A percentile compares a stretch with the other conserved stretches of the same genome.
phyloP scores from a whole-genome alignment of 768 basidiomycete species.

The Ramaria rubella region DNA sequence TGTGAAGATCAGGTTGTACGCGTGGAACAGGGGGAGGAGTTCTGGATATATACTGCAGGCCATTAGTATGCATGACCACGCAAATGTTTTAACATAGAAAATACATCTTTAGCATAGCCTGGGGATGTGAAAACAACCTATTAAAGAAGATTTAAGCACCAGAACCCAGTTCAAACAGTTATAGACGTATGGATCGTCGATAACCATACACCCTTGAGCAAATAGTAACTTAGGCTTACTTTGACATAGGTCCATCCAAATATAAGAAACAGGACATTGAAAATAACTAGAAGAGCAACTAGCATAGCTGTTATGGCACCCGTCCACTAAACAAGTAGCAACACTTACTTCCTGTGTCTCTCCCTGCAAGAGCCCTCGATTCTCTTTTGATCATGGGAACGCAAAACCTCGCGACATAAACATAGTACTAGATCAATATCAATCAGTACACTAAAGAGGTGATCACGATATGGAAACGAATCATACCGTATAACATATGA shows the following conservation, averaged over 20 bases:
- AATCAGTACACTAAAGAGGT: background rate
- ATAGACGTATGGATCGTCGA: background rate
- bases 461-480: background rate
- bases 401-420: constrained; percentile 69
- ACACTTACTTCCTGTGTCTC: constrained; percentile 61
- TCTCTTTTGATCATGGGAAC: constrained; percentile 57
- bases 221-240: constrained; percentile 36
- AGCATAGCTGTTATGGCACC: background rate
- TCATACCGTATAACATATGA: constrained; percentile 51
- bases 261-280: constrained; percentile 58
- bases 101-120: constrained; percentile 61
- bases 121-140: constrained; percentile 64
- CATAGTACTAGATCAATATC: constrained; percentile 47
- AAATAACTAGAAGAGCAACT: constrained; percentile 68
- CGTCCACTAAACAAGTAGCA: background rate
- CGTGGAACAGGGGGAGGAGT: constrained; percentile 15
- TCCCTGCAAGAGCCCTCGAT: constrained; percentile 38
- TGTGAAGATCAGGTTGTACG: background rate
- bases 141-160: background rate
- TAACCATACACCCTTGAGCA: background rate
- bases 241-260: constrained; percentile 72
- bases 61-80: background rate
- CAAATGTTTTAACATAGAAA: background rate
- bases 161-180: background rate
- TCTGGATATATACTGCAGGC: constrained; percentile 21